Conservation (phyloP, 495 filamentous ascomycete species). For the Baudoinia panamericana region DNA sequence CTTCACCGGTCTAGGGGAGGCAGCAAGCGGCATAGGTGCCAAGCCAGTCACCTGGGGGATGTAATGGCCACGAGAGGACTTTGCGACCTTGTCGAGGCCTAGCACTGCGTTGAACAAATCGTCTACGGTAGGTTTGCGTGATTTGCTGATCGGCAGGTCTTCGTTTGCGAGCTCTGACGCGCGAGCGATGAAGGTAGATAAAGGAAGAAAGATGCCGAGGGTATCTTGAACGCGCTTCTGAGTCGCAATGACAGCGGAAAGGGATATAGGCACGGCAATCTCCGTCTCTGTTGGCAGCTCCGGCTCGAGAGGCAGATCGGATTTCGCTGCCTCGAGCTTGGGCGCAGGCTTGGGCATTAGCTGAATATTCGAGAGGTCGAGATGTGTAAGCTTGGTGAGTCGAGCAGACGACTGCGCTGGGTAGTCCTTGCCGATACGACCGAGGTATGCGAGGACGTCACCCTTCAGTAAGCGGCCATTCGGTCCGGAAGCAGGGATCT, state of each 20-base stretch:
- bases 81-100: slow-evolving; percentile 48
- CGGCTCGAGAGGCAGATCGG: slow-evolving; percentile 27
- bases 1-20: slow-evolving; percentile 21
- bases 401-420: slow-evolving; percentile 54
- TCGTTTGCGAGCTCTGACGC: slow-evolving; percentile 79
- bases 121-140: slow-evolving; percentile 50
- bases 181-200: slow-evolving; percentile 75
- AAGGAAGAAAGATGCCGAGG: slow-evolving; percentile 63
- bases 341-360: slow-evolving; percentile 33
- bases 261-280: slow-evolving; percentile 59
- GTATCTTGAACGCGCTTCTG: slow-evolving; percentile 66
- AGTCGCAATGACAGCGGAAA: slow-evolving; percentile 60
- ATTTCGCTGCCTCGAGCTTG: slow-evolving; percentile 27
- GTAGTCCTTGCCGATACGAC: slow-evolving; percentile 54
- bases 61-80: slow-evolving; percentile 46
- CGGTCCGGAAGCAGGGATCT: slow-evolving; percentile 78
- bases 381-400: slow-evolving; percentile 60
- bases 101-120: slow-evolving; percentile 84
- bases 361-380: slow-evolving; percentile 94
- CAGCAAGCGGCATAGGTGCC: slow-evolving; percentile 25
- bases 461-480: slow-evolving; percentile 87
- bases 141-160: slow-evolving; percentile 54
- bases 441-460: slow-evolving; percentile 84
- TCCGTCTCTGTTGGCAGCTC: slow-evolving; percentile 33
- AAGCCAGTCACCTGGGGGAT: slow-evolving; percentile 61